These are phyloP conservation scores for Solanum piurae DNA, from an alignment of 257 asterid genomes.

Conservation along the genomic window DNA sequence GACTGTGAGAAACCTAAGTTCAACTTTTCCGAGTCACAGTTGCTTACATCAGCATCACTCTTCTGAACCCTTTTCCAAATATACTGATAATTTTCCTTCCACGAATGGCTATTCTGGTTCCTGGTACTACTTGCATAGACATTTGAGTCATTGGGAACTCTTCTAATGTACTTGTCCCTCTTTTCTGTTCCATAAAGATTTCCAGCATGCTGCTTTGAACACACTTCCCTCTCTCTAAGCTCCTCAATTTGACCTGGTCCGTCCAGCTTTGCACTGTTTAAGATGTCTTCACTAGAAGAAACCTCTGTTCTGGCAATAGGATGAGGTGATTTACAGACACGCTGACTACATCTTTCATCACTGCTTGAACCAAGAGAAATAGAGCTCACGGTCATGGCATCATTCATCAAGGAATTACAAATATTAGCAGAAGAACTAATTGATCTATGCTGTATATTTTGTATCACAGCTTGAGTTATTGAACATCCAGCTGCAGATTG, in stretches of 20 bases:
- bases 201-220: neutral
- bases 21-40: neutral
- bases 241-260: neutral
- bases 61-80: constrained; percentile 21
- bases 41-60: neutral
- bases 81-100: constrained; percentile 9
- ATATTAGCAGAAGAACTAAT: neutral
- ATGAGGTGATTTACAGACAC: neutral
- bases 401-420: neutral
- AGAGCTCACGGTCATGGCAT: neutral
- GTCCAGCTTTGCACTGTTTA: neutral
- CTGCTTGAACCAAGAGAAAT: neutral
- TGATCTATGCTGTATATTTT: neutral
- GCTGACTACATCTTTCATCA: neutral
- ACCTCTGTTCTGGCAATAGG: neutral
- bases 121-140: neutral
- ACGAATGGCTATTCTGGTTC: neutral
- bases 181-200: neutral
- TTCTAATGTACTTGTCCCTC: constrained; percentile 7
- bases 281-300: neutral
- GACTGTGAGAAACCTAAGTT: neutral
- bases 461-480: neutral
- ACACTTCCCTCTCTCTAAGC: neutral
- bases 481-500: neutral
- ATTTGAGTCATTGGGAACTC: neutral